phyloP scores from a whole-genome alignment of 2,329 filamentous ascomycete genomes.

The Cordyceps fumosorosea region DNA sequence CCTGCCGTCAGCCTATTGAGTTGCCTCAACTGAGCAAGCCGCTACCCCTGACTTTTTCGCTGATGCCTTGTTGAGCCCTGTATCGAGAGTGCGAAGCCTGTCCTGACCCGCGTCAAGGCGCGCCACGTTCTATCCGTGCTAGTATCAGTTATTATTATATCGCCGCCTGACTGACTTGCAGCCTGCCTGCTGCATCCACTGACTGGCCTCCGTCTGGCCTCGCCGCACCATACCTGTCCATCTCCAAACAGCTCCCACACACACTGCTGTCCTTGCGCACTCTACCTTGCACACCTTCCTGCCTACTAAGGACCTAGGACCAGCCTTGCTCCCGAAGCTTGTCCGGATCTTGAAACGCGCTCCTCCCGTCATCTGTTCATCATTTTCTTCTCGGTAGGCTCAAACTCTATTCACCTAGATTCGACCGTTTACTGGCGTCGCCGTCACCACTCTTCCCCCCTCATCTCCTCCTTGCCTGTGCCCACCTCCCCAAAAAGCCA shows the following conservation, averaged over 20 bases:
- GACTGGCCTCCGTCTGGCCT: conserved; percentile 3
- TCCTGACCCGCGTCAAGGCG: conserved; percentile 6
- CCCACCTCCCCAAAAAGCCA: conserved; percentile 6
- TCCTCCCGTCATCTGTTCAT: conserved; percentile 10
- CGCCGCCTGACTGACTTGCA: not conserved
- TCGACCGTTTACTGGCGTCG: conserved; percentile 7
- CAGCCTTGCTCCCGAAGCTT: conserved; percentile 2
- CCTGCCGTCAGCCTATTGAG: conserved; percentile 4
- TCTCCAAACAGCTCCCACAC: conserved; percentile 11
- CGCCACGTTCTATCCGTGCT: not conserved
- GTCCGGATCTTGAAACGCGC: conserved; percentile 6
- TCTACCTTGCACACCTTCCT: not conserved
- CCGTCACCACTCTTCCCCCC: not conserved
- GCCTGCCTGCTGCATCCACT: not conserved
- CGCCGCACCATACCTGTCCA: conserved; percentile 5
- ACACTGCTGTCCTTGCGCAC: not conserved
- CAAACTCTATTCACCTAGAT: conserved; percentile 9
- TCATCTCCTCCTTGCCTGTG: conserved; percentile 2
- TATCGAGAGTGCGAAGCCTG: not conserved
- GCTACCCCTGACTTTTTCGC: conserved; percentile 6
- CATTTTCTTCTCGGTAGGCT: conserved; percentile 7
- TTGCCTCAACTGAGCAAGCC: conserved; percentile 5
- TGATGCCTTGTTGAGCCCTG: not conserved
- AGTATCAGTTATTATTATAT: not conserved
- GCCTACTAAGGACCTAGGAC: too few relatives aligned